Percentiles rank a stretch among this genome's conserved stretches.
These are phyloP conservation scores for Blastobotrys peoriensis DNA, from an alignment of 805 yeast genomes.

Conservation along the genomic window DNA sequence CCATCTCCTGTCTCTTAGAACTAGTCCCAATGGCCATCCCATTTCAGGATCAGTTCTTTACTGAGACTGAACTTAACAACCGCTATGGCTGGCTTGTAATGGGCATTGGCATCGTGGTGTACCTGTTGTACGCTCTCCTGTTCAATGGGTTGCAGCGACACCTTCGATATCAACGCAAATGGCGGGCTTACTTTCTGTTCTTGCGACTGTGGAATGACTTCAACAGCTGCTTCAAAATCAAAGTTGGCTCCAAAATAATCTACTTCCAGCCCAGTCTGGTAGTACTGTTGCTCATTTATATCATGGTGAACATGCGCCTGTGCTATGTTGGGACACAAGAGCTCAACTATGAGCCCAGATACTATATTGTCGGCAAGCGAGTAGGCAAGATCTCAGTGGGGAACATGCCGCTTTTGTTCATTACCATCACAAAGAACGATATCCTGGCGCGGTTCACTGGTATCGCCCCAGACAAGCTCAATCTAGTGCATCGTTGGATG, in stretches of 20 bases:
- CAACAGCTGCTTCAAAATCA: constrained; percentile 25
- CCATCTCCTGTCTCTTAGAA: too few species aligned
- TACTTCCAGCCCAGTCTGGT: constrained; percentile 40
- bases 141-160: constrained; percentile 39
- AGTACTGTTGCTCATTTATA: constrained; percentile 27
- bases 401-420: constrained; percentile 35
- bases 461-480: constrained; percentile 36
- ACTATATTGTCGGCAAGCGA: constrained; percentile 39
- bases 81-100: constrained; percentile 36
- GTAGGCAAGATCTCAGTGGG: constrained; percentile 37
- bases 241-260: constrained; percentile 12
- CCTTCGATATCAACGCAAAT: constrained; percentile 22
- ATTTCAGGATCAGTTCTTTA: constrained; percentile 34
- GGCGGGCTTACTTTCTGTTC: constrained; percentile 23
- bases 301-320: constrained; percentile 31
- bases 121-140: constrained; percentile 34
- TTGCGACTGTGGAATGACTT: constrained; percentile 29
- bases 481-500: constrained; percentile 40
- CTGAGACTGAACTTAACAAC: constrained; percentile 35
- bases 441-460: constrained; percentile 37
- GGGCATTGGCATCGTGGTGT: constrained; percentile 22
- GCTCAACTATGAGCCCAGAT: constrained; percentile 35
- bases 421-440: constrained; percentile 38
- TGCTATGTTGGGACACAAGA: constrained; percentile 33
- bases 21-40: constrained; percentile 28